phyloP scores from a whole-genome alignment of 345 rosid species.

The Brassica juncea region DNA sequence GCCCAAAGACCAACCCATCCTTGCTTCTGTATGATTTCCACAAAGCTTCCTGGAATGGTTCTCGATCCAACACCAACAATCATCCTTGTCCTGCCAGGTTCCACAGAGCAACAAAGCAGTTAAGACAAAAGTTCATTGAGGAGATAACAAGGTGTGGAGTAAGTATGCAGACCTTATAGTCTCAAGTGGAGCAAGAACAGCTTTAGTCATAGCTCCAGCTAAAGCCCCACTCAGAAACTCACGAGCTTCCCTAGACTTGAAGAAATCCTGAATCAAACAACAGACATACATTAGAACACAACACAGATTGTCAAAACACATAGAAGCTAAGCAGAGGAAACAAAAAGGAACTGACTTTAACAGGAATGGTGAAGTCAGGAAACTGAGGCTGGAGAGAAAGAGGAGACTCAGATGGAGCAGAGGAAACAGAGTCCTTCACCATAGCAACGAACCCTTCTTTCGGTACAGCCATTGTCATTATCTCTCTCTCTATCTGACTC shows the following conservation, averaged over 20 bases:
- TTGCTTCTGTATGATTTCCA: constrained; percentile 82
- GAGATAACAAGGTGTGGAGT: neutral
- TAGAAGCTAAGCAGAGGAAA: neutral
- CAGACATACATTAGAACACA: neutral
- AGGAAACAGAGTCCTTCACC: constrained; percentile 50
- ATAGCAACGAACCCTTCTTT: constrained; percentile 59
- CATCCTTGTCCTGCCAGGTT: constrained; percentile 81
- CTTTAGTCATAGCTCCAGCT: constrained; percentile 99
- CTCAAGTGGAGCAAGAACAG: constrained; percentile 96
- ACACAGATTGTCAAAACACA: too few relatives aligned
- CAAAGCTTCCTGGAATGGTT: constrained; percentile 83
- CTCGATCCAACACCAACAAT: constrained; percentile 96
- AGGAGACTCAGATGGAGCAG: constrained; percentile 43
- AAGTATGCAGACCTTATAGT: constrained; percentile 70
- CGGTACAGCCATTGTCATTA: constrained; percentile 64
- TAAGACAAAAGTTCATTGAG: neutral
- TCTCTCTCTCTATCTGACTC: constrained; percentile 38
- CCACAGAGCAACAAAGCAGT: constrained; percentile 16
- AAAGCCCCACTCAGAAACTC: constrained; percentile 98
- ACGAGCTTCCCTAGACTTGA: constrained; percentile 73
- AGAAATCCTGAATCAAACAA: constrained; percentile 54
- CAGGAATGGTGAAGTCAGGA: constrained; percentile 57
- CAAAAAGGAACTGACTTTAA: constrained; percentile 45
- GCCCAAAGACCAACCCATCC: constrained; percentile 99
- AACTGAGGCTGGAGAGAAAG: constrained; percentile 59